Conservation (phyloP, 805 yeast genomes). For the Nakazawaea pomicola region DNA sequence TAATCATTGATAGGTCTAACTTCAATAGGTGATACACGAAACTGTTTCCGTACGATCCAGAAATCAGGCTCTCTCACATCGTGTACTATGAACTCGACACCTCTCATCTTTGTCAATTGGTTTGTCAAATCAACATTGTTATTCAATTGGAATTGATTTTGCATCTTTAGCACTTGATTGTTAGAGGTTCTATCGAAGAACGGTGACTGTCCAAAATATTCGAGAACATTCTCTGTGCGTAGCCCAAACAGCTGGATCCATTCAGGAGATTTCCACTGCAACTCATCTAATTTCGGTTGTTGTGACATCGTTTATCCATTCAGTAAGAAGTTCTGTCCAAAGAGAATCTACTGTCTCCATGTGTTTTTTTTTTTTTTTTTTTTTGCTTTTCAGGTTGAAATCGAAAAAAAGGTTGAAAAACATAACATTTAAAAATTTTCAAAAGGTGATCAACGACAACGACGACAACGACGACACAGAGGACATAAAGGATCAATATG, state of each 20-base stretch:
- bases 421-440: too few relatives aligned
- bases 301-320: slow-evolving; percentile 3
- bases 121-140: slow-evolving; percentile 29
- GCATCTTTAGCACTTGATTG: slow-evolving; percentile 95
- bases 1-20: slow-evolving; percentile 64
- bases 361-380: too few relatives aligned
- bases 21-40: slow-evolving; percentile 48
- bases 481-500: neutral
- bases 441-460: neutral
- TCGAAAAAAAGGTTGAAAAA: too few relatives aligned
- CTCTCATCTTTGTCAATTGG: slow-evolving; percentile 66
- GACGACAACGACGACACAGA: neutral
- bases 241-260: slow-evolving; percentile 91
- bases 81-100: slow-evolving; percentile 77
- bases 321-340: too few relatives aligned
- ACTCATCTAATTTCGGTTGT: slow-evolving; percentile 62
- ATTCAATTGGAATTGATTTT: slow-evolving; percentile 68
- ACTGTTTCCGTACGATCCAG: slow-evolving; percentile 87
- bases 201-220: slow-evolving; percentile 90
- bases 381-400: too few relatives aligned
- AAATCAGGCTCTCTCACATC: slow-evolving; percentile 82
- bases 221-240: slow-evolving; percentile 84
- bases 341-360: too few relatives aligned
- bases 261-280: slow-evolving; percentile 97
- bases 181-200: slow-evolving; percentile 92